Percentiles rank a stretch among this genome's conserved stretches.
Evolutionary conservation across 148 eudicot species (phyloP).

Genomic region (Nyssa sinensis): DNA sequence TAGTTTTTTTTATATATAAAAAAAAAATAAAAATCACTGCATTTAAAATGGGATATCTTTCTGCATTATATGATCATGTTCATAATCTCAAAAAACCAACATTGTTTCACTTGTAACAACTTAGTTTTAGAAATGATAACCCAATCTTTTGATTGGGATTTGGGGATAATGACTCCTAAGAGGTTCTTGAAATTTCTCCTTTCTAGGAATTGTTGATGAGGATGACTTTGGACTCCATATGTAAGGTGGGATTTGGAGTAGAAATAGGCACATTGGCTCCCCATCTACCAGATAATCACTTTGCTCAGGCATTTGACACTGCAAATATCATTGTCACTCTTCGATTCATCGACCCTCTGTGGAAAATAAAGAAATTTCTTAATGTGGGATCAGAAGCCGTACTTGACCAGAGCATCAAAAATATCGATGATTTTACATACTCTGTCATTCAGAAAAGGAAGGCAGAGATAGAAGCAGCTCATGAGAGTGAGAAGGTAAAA

Average conservation of each 20-base stretch:
- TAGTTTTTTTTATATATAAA: too few relatives aligned
- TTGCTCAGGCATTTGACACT: conserved; percentile 81
- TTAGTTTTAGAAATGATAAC: too few relatives aligned
- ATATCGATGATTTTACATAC: conserved; percentile 80
- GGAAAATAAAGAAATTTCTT: conserved; percentile 77
- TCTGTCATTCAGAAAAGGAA: conserved; percentile 78
- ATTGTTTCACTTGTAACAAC: background rate
- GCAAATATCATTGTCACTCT: conserved; percentile 89
- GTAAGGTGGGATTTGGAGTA: conserved; percentile 96
- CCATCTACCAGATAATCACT: conserved; percentile 59
- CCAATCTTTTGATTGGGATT: too few relatives aligned
- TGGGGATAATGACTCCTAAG: background rate
- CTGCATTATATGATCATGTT: too few relatives aligned
- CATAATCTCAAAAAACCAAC: background rate
- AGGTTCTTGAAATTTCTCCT: background rate
- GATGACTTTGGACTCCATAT: conserved; percentile 95
- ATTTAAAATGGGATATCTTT: too few relatives aligned
- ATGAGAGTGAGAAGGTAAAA: conserved; percentile 49
- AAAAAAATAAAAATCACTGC: too few relatives aligned
- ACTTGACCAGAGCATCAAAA: conserved; percentile 69
- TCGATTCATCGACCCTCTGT: conserved; percentile 82
- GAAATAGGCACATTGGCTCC: conserved; percentile 89
- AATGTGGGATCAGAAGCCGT: conserved; percentile 85
- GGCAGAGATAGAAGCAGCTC: conserved; percentile 56
- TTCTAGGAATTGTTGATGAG: conserved; percentile 83